Base-by-base conservation (phyloP, 331 rosid species). In the Cydonia oblonga region DNA sequence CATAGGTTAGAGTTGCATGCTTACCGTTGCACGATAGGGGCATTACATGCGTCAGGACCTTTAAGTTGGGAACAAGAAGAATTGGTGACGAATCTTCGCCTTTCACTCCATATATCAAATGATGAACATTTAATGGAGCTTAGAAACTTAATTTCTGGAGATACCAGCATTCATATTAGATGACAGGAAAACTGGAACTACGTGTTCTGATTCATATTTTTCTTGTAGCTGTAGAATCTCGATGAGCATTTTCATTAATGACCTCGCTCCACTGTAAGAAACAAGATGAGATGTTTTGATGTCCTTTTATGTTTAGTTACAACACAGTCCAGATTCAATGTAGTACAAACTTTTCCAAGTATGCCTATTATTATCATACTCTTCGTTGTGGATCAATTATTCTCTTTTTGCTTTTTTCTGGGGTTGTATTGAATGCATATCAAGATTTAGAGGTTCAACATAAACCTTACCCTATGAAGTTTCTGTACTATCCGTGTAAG, bases 11-110 rank as follows among this genome's bases (percentile, higher is more conserved):
- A 95, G 89, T 86, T 95, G 82, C 89, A 85, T 71, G 99, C 99
- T 84, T 95, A 95, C 84, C 96, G 87, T 80, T 77, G 96, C 86
- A 95, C 99, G 56, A 86, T 95, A 70, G 97, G 84, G 80, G 97
- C 96, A 80, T 82, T 95, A 83, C 87, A 87, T 87, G 97, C 97
- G 33, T 88, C 92, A 33, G 99, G 99, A 76, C 96, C 99, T 73
- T 79, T 95, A 83, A 90, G 97, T 85, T 95, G 99, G 99, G 99
- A 95, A 78, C 87, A 86, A 73, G 99, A 91, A 84, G 90, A 85
- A 79, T 79, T 95, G 86, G 83, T 95, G 80, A 95, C 99, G 70
- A 90, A 91, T 86, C 97, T 95, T 68, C 97, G 99, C 22, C 91
- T 91, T 74, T 86, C 89, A 1, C 97, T 95, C 80, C 89, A 90